Conservation (phyloP, 176 grass and related monocot species). For the Calamus simplicifolius region DNA sequence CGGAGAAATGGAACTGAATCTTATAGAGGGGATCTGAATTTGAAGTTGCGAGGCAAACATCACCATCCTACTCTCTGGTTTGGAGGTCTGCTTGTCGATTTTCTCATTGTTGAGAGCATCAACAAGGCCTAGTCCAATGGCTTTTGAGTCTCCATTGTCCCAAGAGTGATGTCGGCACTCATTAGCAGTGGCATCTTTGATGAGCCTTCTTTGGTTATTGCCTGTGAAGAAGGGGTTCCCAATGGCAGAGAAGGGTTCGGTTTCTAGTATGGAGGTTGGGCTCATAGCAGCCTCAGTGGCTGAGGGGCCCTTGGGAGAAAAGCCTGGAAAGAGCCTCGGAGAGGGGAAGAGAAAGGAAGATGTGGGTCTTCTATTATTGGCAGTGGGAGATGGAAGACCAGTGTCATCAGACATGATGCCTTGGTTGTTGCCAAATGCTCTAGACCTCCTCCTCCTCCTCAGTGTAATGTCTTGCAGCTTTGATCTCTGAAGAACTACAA, state of each 20-base stretch:
- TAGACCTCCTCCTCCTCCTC: constrained; percentile 42
- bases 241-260: no score
- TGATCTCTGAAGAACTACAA: constrained; percentile 25
- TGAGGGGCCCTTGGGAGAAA: constrained; percentile 14
- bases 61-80: not conserved
- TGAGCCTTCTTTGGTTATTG: no score
- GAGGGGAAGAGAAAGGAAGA: constrained; percentile 9
- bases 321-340: constrained; percentile 31
- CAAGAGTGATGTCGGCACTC: constrained; percentile 26
- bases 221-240: no score
- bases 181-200: constrained; percentile 11
- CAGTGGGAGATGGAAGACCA: no score
- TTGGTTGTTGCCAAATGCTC: constrained; percentile 24
- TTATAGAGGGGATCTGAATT: not conserved
- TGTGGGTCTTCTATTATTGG: not conserved
- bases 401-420: constrained; percentile 2
- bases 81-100: no score
- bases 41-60: constrained; percentile 21
- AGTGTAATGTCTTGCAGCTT: constrained; percentile 55
- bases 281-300: constrained; percentile 28
- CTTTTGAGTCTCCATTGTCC: constrained; percentile 13
- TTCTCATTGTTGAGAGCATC: constrained; percentile 38
- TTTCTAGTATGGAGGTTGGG: constrained; percentile 28
- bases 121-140: constrained; percentile 28
- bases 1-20: constrained; percentile 20